These are phyloP conservation scores for Hawksworthiomyces lignivorus DNA, from an alignment of 2,329 filamentous ascomycete species.

Conservation along the genomic window DNA sequence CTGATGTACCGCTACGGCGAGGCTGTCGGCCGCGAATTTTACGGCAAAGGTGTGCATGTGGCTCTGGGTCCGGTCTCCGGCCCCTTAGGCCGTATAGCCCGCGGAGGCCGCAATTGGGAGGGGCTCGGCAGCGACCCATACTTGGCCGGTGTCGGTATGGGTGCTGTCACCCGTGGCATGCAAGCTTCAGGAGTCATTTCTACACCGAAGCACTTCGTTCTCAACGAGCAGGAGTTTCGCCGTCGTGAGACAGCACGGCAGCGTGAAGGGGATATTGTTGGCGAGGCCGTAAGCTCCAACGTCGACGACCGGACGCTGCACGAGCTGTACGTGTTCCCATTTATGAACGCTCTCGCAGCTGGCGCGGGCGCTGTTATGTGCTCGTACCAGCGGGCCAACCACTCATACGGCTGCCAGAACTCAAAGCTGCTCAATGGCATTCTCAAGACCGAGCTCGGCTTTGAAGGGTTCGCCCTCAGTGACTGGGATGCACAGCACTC, in stretches of 20 bases:
- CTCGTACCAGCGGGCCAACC: conserved; percentile 65
- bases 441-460: conserved; percentile 55
- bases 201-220: conserved; percentile 58
- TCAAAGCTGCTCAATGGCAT: conserved; percentile 60
- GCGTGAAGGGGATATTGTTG: conserved; percentile 38
- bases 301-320: conserved; percentile 59
- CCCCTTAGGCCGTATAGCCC: conserved; percentile 54
- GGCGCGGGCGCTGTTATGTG: conserved; percentile 57
- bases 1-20: conserved; percentile 58
- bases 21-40: conserved; percentile 62
- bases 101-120: conserved; percentile 57
- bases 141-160: conserved; percentile 23
- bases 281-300: conserved; percentile 51
- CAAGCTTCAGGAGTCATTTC: conserved; percentile 59
- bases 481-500: conserved; percentile 65
- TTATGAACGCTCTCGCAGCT: conserved; percentile 51
- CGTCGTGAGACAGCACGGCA: conserved; percentile 29
- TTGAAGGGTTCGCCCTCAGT: conserved; percentile 60
- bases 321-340: conserved; percentile 60
- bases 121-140: conserved; percentile 29
- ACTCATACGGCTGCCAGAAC: conserved; percentile 68
- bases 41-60: conserved; percentile 61
- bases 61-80: conserved; percentile 52
- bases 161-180: conserved; percentile 21
- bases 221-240: conserved; percentile 52